Evolutionary conservation across 164 flowering plant species (phyloP), one percentile per base, ranked within the genome.

Genomic region (Dillenia turbinata): DNA sequence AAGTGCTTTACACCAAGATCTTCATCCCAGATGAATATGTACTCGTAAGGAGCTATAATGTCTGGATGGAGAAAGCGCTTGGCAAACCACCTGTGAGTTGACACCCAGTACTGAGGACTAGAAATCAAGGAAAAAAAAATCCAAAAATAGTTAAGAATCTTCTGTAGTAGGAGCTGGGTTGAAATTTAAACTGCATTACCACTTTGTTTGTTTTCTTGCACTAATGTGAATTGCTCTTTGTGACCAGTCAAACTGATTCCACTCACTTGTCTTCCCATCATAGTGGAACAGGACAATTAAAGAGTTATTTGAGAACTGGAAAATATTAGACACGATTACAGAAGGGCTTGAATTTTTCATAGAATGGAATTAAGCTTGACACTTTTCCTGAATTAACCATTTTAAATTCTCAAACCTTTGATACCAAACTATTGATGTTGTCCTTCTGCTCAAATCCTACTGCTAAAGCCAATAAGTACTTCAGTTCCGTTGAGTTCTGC

Each of bases 221-320:
- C 78, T 71, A 17, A 75, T 48, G 62, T 75, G 78, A 49, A 75
- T 67, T 5, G 73, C 78, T 12, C 69, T 49, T 49, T 68, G 40
- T 9, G 78, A 75, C 78, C 78, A 75, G 17, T 75, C 78, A 65
- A 63, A 71, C 45, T 71, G 54, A 15, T 75, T 75, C 78, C 78
- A 75, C 19, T 68, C 73, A 62, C 62, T 75, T 16, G 70, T 62
- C 51, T 51, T 54, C 5, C 73, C 75, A 72, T 75, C 78, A 59
- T 75, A 75, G 24, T 75, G 78, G 57, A 75, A 71, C 44, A 75
- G 24, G 11, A 71, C 14, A 57, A 75, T 44, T n/a, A 63, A 45
- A 40, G 71, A 75, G 49, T 75, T 58, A 14, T 65, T 75, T 33
- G 78, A 64, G 26, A 75, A 75, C 75, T 75, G 49, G 22, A 44